Evolutionary conservation across 140 eudicot genomes (phyloP).

Genomic region (Ambrosia hybrid): DNA sequence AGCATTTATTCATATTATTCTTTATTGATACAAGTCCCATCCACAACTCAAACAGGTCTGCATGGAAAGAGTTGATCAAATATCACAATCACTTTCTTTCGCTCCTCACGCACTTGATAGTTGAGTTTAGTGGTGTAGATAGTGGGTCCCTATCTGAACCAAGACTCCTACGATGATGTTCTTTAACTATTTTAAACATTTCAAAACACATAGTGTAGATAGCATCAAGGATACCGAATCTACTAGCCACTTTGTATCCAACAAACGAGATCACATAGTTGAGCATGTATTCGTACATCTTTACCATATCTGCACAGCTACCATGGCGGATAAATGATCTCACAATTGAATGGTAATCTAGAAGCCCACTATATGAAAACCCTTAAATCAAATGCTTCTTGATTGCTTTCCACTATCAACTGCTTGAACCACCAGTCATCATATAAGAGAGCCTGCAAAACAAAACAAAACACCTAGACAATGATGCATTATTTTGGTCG

Average conservation of each 20-base stretch:
- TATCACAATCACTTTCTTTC: background rate
- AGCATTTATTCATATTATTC: constrained; percentile 13
- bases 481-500: background rate
- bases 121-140: background rate
- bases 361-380: background rate
- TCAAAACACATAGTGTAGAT: constrained; percentile 6
- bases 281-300: background rate
- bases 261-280: constrained; percentile 13
- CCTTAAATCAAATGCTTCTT: background rate
- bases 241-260: constrained; percentile 8
- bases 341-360: constrained; percentile 10
- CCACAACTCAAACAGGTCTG: constrained; percentile 1
- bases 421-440: constrained; percentile 18
- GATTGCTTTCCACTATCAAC: constrained; percentile 4
- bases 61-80: constrained; percentile 7
- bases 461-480: constrained; percentile 8
- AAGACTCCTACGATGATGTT: background rate
- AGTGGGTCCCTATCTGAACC: background rate
- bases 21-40: background rate
- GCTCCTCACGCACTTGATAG: background rate
- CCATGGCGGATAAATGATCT: constrained; percentile 15
- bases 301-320: background rate
- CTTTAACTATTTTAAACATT: background rate
- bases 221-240: constrained; percentile 10
- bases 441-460: constrained; percentile 19